Evolutionary conservation across 1,139 yeast species (phyloP).

Genomic region (Debaryomyces singareniensis): DNA sequence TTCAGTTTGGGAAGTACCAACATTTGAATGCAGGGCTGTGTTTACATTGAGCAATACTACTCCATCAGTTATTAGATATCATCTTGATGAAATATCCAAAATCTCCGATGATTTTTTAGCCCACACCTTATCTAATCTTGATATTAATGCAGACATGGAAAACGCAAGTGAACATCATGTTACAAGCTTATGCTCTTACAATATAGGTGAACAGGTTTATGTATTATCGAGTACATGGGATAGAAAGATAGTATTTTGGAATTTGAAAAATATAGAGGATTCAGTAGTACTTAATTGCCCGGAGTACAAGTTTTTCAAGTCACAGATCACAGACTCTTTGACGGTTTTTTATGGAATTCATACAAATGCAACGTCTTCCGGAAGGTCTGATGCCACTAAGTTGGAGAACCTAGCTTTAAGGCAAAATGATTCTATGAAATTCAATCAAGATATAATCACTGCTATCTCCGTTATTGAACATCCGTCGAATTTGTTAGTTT

Average conservation of each 20-base stretch:
- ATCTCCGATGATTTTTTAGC: conserved; percentile 6
- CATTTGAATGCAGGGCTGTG: conserved; percentile 55
- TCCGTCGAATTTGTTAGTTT: conserved; percentile 58
- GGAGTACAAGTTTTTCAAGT: conserved; percentile 3
- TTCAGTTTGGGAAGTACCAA: conserved; percentile 73
- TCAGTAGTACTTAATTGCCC: conserved; percentile 16
- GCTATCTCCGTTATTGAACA: conserved; percentile 37
- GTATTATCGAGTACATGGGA: conserved; percentile 23
- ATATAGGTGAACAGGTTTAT: conserved; percentile 5
- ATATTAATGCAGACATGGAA: conserved; percentile 7
- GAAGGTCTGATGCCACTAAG: background rate
- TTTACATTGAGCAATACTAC: conserved; percentile 27
- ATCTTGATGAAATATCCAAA: conserved; percentile 18
- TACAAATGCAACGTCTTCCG: conserved; percentile 4
- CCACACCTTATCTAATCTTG: conserved; percentile 10
- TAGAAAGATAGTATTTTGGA: conserved; percentile 28
- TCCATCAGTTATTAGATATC: conserved; percentile 29
- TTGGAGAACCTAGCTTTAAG: background rate
- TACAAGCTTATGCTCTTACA: conserved; percentile 9
- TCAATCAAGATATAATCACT: conserved; percentile 38
- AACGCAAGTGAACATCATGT: conserved; percentile 7
- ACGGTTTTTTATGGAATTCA: conserved; percentile 9
- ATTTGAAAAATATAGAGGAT: conserved; percentile 16
- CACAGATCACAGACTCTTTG: conserved; percentile 9
- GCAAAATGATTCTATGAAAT: conserved; percentile 8